A percentile compares a stretch with the other conserved stretches of the same genome.
phyloP scores from a whole-genome alignment of 257 asterid genomes.

The Fraxinus anomala region DNA sequence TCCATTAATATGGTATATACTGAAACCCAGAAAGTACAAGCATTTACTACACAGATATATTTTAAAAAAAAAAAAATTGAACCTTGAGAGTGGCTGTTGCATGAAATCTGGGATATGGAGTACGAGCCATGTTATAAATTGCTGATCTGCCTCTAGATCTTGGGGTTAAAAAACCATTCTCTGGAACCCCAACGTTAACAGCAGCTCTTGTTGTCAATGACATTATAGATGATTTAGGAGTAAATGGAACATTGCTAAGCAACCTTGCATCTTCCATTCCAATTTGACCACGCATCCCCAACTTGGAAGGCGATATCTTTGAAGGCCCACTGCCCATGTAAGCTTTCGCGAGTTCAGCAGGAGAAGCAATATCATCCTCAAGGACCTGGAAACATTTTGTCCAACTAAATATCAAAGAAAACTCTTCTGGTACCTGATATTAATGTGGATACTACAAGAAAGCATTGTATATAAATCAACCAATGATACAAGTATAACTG shows the following conservation, averaged over 20 bases:
- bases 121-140: conserved; percentile 86
- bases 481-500: neutral
- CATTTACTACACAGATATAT: conserved; percentile 13
- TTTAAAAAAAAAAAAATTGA: conserved; percentile 6
- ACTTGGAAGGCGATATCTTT: conserved; percentile 62
- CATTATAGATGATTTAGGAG: conserved; percentile 46
- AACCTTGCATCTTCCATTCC: conserved; percentile 48
- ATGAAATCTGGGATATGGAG: conserved; percentile 76
- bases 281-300: conserved; percentile 51
- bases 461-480: conserved; percentile 9
- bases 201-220: conserved; percentile 39
- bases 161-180: conserved; percentile 65
- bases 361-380: conserved; percentile 69
- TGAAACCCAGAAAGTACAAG: conserved; percentile 6
- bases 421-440: conserved; percentile 15
- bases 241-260: conserved; percentile 36
- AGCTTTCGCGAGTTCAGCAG: conserved; percentile 90
- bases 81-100: conserved; percentile 61
- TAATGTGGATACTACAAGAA: conserved; percentile 7
- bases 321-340: conserved; percentile 82
- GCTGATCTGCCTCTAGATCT: conserved; percentile 86
- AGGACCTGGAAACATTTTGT: conserved; percentile 47
- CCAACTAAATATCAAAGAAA: conserved; percentile 25
- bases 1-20: conserved; percentile 8
- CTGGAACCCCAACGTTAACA: conserved; percentile 43